Base-by-base conservation (phyloP, 768 basidiomycete species). In the Pleurotus eryngii region DNA sequence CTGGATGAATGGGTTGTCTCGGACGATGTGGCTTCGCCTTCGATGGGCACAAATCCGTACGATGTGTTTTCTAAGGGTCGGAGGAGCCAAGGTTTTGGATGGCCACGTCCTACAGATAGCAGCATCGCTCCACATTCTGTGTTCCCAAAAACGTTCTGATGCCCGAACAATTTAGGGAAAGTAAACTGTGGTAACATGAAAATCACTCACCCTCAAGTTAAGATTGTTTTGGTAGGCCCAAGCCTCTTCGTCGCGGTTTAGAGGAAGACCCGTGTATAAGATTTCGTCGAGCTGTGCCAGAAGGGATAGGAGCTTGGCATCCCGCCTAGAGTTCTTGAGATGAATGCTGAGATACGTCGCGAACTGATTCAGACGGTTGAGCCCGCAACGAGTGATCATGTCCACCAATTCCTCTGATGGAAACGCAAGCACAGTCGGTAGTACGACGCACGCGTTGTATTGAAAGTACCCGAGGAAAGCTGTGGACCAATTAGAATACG, bases 111-210 rank as follows among this genome's bases (percentile, higher is more conserved):
- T 46, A 75, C 63, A 12, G 87, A 86, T 22, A 84, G 67, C 57
- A 92, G 72, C 78, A 87, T 87, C 1, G 81, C 85, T 38, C 88
- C 89, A 59, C 87, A 81, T 75, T 92, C 90, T 1, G 90, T 92
- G 68, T 83, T 90, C 17, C 90, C 90, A 66, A 91, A 92, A 14
- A 89, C 75, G 67, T 90, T 92, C 85, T 89, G 65, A 38, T 57
- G 51, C 24, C 35, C 5, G n/a, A 22, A 37, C 38, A 54, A 18
- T 54, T 42, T 5, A 40, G 24, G 8, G n/a, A 14, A 4, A 42
- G 15, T 51, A 30, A 35, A 15, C n/a, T 12, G 18, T 17, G 39
- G 12, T 20, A 20, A 42, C 18, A 17, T 6, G 15, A 22, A 53
- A 17, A 12, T 22, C 15, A 20, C 51, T 12, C 12, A 54, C 51